Conservation (phyloP, 768 basidiomycete genomes). For the Astraeus odoratus region DNA sequence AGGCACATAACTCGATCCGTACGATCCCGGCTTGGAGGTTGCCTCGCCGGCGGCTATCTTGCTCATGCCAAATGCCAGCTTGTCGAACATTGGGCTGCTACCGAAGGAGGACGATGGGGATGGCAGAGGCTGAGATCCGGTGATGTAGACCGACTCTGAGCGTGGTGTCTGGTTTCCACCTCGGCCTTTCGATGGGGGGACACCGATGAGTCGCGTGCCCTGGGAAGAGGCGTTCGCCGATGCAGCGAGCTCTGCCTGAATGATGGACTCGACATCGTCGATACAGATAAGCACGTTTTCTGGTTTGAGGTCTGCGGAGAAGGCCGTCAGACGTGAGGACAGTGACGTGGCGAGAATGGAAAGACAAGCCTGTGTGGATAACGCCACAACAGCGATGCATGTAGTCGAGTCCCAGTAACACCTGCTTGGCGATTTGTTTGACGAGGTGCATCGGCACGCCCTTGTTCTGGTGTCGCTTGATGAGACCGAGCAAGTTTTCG, state of each 20-base stretch:
- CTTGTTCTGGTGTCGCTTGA: constrained; percentile 97
- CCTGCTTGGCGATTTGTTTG: constrained; percentile 95
- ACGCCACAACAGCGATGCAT: constrained; percentile 97
- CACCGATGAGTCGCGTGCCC: constrained; percentile 73
- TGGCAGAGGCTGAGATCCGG: constrained; percentile 89
- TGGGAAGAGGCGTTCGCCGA: constrained; percentile 28
- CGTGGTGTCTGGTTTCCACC: constrained; percentile 96
- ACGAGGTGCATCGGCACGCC: constrained; percentile 92
- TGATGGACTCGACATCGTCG: constrained; percentile 93
- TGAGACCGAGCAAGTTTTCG: constrained; percentile 91
- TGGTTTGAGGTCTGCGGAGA: constrained; percentile 75
- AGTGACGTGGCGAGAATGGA: not conserved
- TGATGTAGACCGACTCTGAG: constrained; percentile 76
- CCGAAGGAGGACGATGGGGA: constrained; percentile 72
- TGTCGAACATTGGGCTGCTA: constrained; percentile 72
- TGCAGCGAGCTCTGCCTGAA: constrained; percentile 68
- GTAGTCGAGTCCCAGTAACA: constrained; percentile 92
- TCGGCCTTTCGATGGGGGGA: constrained; percentile 86
- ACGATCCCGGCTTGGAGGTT: constrained; percentile 29
- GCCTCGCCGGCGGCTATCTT: constrained; percentile 64
- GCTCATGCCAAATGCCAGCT: constrained; percentile 88
- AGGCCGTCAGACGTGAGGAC: constrained; percentile 5
- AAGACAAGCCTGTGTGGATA: constrained; percentile 82
- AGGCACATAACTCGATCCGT: constrained; percentile 18
- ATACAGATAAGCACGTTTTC: constrained; percentile 97